Percentiles rank a stretch among this genome's conserved stretches.
Evolutionary conservation across 768 basidiomycete genomes (phyloP).

Genomic region (Pleurotus tuber-regium): DNA sequence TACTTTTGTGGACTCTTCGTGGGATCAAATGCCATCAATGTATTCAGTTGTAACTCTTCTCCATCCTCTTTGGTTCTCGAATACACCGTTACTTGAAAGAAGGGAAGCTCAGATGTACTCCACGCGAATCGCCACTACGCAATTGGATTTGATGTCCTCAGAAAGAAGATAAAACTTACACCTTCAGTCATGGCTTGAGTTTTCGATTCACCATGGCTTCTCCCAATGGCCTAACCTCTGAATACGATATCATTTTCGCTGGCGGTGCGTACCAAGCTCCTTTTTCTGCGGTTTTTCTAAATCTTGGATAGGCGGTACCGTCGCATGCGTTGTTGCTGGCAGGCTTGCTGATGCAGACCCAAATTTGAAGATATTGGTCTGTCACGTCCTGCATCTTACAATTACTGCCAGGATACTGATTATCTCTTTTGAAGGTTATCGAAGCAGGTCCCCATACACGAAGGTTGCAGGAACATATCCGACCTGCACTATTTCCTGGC

Average conservation of each 20-base stretch:
- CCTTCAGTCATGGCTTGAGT: no score
- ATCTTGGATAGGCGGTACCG: conserved; percentile 40
- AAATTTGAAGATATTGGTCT: conserved; percentile 50
- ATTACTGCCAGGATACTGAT: conserved; percentile 6
- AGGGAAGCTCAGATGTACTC: no score
- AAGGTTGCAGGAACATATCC: conserved; percentile 33
- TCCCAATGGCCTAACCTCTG: no score
- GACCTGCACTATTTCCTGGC: conserved; percentile 35
- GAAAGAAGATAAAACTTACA: no score
- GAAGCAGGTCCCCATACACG: conserved; percentile 40
- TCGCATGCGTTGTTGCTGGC: conserved; percentile 56
- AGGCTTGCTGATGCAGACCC: conserved; percentile 55
- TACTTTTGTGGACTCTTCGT: no score
- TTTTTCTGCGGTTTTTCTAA: neutral
- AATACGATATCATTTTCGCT: conserved; percentile 54
- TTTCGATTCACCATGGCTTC: no score
- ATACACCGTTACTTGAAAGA: no score
- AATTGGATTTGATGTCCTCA: no score
- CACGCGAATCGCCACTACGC: no score
- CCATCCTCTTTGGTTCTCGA: no score
- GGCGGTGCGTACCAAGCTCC: conserved; percentile 40
- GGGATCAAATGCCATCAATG: no score
- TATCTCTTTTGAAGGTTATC: conserved; percentile 27
- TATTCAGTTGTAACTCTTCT: no score
- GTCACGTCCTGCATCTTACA: conserved; percentile 26